Base-by-base conservation (phyloP, 73 alveolate genomes). In the Paraurostyla sp. region DNA sequence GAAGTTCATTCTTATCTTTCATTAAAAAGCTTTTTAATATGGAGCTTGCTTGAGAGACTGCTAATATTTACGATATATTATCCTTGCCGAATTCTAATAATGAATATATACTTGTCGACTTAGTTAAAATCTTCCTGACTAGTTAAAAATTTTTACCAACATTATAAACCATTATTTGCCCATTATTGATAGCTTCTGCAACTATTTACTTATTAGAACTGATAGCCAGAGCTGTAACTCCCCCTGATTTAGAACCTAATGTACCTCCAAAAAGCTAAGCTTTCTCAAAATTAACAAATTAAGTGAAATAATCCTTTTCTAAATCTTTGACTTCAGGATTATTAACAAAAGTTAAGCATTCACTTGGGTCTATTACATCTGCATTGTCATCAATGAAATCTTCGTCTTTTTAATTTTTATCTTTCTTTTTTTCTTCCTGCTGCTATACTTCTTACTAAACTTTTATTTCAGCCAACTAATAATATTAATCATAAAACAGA, bases 331-430 rank as follows among this genome's bases (percentile, higher is more conserved):
- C 71, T 3, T 41, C 59, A 20, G 83, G 38, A 20, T 60, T 43
- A 23, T 33, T 69, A 20, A 62, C 20, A 36, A 36, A 41, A 7
- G 88, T 45, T 11, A 41, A 32, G 33, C 96, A 71, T 20, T 71
- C 57, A 30, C 25, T 58, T 9, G 96, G 96, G 42, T 91, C 96
- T 15, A 91, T 50, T 7, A 71, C 88, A 25, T 29, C 71, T 15
- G 96, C 92, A n/a, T 83, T 82, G 54, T 68, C 83, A 75, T 91
- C 96, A 38, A 69, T 63, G 41, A 20, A 48, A 76, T 75, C 62
- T 40, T 78, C 89, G 32, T 78, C 63, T 52, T 78, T 50, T 36
- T 22, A 59, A 30, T 58, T 63, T 38, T 88, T 75, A 42, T 36
- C 80, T 60, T 57, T 60, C 58, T 88, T 76, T 32, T 57, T 35